A percentile compares a stretch with the other conserved stretches of the same genome.
Conservation (phyloP, 208 protist genomes). For the Leishmania tropica region DNA sequence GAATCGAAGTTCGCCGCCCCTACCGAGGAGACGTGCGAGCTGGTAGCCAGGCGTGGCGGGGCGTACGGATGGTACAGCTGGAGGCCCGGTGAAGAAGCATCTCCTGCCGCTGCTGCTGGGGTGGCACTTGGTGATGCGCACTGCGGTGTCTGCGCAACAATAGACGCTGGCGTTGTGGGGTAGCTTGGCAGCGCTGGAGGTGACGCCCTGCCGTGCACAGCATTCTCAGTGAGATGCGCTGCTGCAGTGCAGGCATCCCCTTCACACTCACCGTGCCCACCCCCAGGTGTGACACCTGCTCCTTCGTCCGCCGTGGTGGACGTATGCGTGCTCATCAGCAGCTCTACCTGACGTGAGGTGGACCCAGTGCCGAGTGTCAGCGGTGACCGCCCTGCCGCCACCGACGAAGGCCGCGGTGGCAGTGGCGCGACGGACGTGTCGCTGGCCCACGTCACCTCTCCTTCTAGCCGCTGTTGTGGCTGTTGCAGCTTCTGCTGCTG, state of each 20-base stretch:
- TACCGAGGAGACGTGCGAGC: not conserved
- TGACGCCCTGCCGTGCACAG: not conserved
- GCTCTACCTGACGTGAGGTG: not conserved
- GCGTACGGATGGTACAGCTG: constrained; percentile 4
- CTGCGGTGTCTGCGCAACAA: not conserved
- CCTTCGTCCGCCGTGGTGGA: not conserved
- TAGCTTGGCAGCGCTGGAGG: not conserved
- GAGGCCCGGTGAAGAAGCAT: not conserved
- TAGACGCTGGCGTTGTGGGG: not conserved
- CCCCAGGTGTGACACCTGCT: not conserved
- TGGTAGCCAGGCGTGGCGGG: not conserved
- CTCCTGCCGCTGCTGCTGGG: not conserved
- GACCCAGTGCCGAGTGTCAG: not conserved
- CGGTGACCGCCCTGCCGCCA: not conserved
- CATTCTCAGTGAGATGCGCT: not conserved
- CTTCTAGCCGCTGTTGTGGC: not conserved
- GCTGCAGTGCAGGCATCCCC: not conserved
- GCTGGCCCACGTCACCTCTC: not conserved
- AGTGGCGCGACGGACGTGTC: not conserved
- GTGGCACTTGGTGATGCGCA: not conserved
- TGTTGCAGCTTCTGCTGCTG: constrained; percentile 18
- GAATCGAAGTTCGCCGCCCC: not conserved
- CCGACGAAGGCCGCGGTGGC: constrained; percentile 5
- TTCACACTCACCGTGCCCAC: not conserved
- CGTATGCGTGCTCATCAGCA: not conserved